Conservation (phyloP, 495 filamentous ascomycete species). For the Tetracladium marchalianum region DNA sequence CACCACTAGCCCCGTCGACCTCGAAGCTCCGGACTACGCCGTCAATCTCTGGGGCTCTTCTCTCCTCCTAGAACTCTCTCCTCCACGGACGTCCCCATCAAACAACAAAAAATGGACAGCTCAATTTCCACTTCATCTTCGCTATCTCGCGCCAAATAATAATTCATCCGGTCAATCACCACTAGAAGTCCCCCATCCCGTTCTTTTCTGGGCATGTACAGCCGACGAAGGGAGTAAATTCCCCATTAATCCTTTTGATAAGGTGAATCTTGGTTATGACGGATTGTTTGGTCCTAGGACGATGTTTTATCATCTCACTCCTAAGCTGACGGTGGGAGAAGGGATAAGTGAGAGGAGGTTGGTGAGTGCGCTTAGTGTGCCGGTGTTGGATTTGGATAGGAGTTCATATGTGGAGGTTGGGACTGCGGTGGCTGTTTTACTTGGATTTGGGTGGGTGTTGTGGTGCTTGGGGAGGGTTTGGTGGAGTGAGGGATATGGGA, state of each 20-base stretch:
- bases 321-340: conserved; percentile 23
- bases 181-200: conserved; percentile 56
- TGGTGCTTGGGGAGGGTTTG: conserved; percentile 48
- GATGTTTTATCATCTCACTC: conserved; percentile 78
- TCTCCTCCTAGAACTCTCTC: conserved; percentile 65
- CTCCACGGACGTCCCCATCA: conserved; percentile 25
- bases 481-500: conserved; percentile 8
- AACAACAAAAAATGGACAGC: conserved; percentile 45
- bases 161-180: conserved; percentile 36
- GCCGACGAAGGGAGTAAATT: conserved; percentile 66
- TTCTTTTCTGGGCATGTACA: conserved; percentile 88
- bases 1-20: conserved; percentile 72
- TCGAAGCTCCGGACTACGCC: conserved; percentile 85
- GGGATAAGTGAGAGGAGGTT: conserved; percentile 28
- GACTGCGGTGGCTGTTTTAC: conserved; percentile 55
- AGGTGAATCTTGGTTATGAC: conserved; percentile 76
- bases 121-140: conserved; percentile 77
- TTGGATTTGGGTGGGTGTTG: conserved; percentile 69
- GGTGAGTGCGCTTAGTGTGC: conserved; percentile 55
- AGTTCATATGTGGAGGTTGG: conserved; percentile 55
- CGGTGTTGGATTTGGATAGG: conserved; percentile 58
- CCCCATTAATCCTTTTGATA: conserved; percentile 76
- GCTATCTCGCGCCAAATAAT: conserved; percentile 54
- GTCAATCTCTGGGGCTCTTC: conserved; percentile 70
- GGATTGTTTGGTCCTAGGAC: conserved; percentile 69